A percentile compares a stretch with the other conserved stretches of the same genome.
phyloP scores from a whole-genome alignment of 1,139 yeast species.

The Scheffersomyces illinoinensis region DNA sequence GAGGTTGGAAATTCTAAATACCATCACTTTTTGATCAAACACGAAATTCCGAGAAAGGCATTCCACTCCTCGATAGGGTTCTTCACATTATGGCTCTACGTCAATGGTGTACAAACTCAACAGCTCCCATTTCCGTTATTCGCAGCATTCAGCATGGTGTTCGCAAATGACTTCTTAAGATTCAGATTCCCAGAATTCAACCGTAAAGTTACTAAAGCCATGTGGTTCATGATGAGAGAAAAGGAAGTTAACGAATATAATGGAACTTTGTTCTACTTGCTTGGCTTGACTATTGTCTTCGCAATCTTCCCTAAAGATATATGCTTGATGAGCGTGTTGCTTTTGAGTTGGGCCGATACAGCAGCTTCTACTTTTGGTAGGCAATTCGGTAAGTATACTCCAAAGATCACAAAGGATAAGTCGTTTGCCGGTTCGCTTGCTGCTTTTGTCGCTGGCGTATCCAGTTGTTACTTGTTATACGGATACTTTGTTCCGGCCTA shows the following conservation, averaged over 20 bases:
- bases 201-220: slow-evolving; percentile 56
- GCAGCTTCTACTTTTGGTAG: slow-evolving; percentile 96
- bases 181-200: slow-evolving; percentile 64
- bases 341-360: slow-evolving; percentile 96
- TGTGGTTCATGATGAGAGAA: slow-evolving; percentile 85
- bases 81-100: slow-evolving; percentile 71
- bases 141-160: slow-evolving; percentile 54
- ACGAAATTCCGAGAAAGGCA: slow-evolving; percentile 84
- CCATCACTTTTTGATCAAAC: slow-evolving; percentile 62
- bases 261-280: slow-evolving; percentile 83
- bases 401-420: slow-evolving; percentile 69
- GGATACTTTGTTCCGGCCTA: slow-evolving; percentile 69
- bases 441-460: slow-evolving; percentile 73
- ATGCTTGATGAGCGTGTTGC: slow-evolving; percentile 67
- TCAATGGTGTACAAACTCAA: slow-evolving; percentile 55
- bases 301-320: slow-evolving; percentile 77
- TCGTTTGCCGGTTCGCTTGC: slow-evolving; percentile 89
- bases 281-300: slow-evolving; percentile 77
- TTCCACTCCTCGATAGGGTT: slow-evolving; percentile 89
- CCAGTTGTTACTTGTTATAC: slow-evolving; percentile 66
- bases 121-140: slow-evolving; percentile 62
- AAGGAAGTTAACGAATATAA: slow-evolving; percentile 68
- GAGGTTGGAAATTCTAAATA: slow-evolving; percentile 21
- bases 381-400: slow-evolving; percentile 79
- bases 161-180: slow-evolving; percentile 68